Base-by-base conservation (phyloP, 2,329 filamentous ascomycete species). In the Curvularia eragrostidis region DNA sequence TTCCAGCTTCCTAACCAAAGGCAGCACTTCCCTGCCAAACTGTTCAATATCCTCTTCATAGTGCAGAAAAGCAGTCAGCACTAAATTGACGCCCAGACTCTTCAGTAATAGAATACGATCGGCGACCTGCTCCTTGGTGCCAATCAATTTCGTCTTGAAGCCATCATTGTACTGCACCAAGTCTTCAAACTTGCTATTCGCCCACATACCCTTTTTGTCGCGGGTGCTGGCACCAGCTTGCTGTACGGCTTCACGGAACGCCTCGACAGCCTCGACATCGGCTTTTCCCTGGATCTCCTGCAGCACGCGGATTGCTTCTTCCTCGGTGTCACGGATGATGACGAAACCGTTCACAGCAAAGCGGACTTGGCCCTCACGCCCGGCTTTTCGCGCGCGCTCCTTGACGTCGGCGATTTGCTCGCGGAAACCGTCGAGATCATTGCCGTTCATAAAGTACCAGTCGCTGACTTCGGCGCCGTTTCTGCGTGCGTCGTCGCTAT, bases 361-460 rank as follows among this genome's bases (percentile, higher is more conserved):
- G n/a, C 75, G 73, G 13, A 83, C 78, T 55, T 82, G 63, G 19
- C 77, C 72, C 49, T 78, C 78, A 2, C 82, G 77, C 9, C 79
- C 79, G 10, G 78, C 69, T 57, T 79, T 79, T 52, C 73, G 73
- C 2, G 82, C 82, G 0, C 80, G 75, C 44, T 77, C 77, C 53
- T 78, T 79, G 3, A 84, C 82, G 58, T 83, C 82, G 1, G 70
- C 70, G 42, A 84, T 84, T 65, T 84, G 82, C 9, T 72, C 70
- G 42, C 81, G 77, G 68, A 84, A 83, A 2, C 81, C 81, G 50
- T 83, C 82, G 9, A 84, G 77, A 2, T 82, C 82, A 63, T 84
- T 84, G n/a, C 82, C 82, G 63, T 84, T 84, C 81, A 84, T 84
- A 64, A 84, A 84, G 62, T 84, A 84, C 71, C 80, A 83, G 56